These are phyloP conservation scores for Botryococcus braunii DNA, from an alignment of 163 green algal genomes.

Conservation along the genomic window DNA sequence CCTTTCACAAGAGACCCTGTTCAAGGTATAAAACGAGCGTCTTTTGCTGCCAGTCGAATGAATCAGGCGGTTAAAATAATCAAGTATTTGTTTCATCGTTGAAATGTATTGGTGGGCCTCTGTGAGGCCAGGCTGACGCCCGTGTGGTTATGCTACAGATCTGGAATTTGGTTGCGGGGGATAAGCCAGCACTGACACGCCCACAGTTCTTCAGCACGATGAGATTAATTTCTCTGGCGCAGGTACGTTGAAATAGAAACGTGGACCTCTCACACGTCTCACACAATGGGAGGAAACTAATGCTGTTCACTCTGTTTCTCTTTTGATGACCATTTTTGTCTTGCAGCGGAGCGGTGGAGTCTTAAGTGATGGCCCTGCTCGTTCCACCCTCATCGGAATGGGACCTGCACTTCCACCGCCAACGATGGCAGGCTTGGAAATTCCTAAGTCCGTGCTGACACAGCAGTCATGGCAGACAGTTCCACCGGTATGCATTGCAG, in stretches of 20 bases:
- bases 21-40: slow-evolving; percentile 40
- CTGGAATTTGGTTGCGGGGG: slow-evolving; percentile 71
- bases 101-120: background rate
- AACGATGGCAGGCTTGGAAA: slow-evolving; percentile 46
- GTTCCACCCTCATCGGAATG: slow-evolving; percentile 56
- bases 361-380: slow-evolving; percentile 48
- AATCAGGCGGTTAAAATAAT: background rate
- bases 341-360: slow-evolving; percentile 39
- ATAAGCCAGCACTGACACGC: slow-evolving; percentile 50
- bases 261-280: no score
- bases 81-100: background rate
- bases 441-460: background rate
- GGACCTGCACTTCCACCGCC: slow-evolving; percentile 55
- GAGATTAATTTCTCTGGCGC: slow-evolving; percentile 70
- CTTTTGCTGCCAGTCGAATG: background rate
- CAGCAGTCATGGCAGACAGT: slow-evolving; percentile 5
- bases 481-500: background rate
- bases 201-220: slow-evolving; percentile 69
- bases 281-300: no score
- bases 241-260: no score
- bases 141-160: slow-evolving; percentile 41
- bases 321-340: no score
- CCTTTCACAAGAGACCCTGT: slow-evolving; percentile 58
- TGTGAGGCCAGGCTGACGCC: no score
- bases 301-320: no score